These are phyloP conservation scores for Botryotinia calthae DNA, from an alignment of 2,329 filamentous ascomycete genomes.

Conservation along the genomic window DNA sequence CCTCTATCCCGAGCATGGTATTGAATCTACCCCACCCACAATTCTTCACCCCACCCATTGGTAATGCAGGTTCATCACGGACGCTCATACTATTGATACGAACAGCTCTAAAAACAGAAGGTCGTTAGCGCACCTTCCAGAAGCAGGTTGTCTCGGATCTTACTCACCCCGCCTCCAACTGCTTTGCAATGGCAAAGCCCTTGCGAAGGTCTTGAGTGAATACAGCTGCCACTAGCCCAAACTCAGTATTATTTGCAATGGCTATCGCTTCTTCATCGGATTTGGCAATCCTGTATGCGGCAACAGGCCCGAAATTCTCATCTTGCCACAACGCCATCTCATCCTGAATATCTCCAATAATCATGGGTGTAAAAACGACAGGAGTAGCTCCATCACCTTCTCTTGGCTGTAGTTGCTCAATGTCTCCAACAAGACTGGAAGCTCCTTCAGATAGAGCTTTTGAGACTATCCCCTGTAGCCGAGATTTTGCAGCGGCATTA, in stretches of 20 bases:
- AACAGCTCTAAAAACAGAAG: constrained; percentile 63
- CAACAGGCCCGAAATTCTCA: constrained; percentile 61
- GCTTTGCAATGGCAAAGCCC: constrained; percentile 38
- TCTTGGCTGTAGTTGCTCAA: background rate
- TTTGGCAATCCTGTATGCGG: constrained; percentile 53
- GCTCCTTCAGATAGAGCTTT: constrained; percentile 8
- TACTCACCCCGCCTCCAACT: constrained; percentile 50
- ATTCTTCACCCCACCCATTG: constrained; percentile 47
- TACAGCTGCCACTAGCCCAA: constrained; percentile 62
- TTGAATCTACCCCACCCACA: constrained; percentile 62
- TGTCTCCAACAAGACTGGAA: constrained; percentile 42
- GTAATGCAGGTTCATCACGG: constrained; percentile 52
- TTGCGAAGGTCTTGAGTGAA: constrained; percentile 59
- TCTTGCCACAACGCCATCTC: constrained; percentile 73
- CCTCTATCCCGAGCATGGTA: constrained; percentile 11
- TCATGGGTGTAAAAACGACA: constrained; percentile 77
- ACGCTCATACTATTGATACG: constrained; percentile 66
- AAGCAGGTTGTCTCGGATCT: constrained; percentile 35
- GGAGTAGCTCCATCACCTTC: constrained; percentile 56
- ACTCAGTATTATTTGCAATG: constrained; percentile 63
- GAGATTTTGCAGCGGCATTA: constrained; percentile 48
- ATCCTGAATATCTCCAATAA: constrained; percentile 68
- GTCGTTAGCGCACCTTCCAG: constrained; percentile 28
- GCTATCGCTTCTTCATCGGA: constrained; percentile 56
- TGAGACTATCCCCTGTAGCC: background rate